These are phyloP conservation scores for Fragilariopsis cylindrus DNA, from an alignment of 108 stramenopile species.

Conservation along the genomic window DNA sequence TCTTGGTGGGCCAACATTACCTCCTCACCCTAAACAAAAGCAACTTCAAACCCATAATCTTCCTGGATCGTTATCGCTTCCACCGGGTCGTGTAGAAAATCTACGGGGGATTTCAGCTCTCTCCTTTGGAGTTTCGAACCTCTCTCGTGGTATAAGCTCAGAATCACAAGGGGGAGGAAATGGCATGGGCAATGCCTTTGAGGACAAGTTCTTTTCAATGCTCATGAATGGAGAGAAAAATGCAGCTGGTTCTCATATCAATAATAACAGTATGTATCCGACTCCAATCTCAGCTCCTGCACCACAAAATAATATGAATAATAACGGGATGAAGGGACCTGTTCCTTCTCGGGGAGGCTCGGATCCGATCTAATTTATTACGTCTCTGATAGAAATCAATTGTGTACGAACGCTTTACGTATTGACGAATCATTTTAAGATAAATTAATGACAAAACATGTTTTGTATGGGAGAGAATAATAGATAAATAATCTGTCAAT, in stretches of 20 bases:
- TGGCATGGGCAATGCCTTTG: constrained; percentile 66
- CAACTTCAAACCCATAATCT: constrained; percentile 37
- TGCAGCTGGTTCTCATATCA: background rate
- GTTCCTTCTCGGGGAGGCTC: no score
- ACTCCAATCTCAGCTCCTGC: constrained; percentile 2
- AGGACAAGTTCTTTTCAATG: constrained; percentile 78
- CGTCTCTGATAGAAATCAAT: no score
- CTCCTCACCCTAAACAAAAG: constrained; percentile 87
- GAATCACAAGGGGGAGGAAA: constrained; percentile 51
- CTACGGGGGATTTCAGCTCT: constrained; percentile 48
- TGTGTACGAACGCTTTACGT: no score
- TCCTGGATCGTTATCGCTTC: constrained; percentile 26
- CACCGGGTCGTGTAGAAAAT: constrained; percentile 41
- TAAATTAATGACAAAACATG: no score
- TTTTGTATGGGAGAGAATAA: no score
- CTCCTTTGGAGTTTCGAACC: constrained; percentile 41
- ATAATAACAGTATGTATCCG: background rate
- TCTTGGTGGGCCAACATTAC: constrained; percentile 50
- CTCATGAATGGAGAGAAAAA: constrained; percentile 59
- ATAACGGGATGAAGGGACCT: background rate
- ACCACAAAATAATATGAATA: constrained; percentile 4
- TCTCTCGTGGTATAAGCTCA: constrained; percentile 51
- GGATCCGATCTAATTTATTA: no score
- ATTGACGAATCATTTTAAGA: no score
- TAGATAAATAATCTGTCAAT: no score